These are phyloP conservation scores for Saturnispora galanensis DNA, from an alignment of 805 yeast species.

Conservation along the genomic window DNA sequence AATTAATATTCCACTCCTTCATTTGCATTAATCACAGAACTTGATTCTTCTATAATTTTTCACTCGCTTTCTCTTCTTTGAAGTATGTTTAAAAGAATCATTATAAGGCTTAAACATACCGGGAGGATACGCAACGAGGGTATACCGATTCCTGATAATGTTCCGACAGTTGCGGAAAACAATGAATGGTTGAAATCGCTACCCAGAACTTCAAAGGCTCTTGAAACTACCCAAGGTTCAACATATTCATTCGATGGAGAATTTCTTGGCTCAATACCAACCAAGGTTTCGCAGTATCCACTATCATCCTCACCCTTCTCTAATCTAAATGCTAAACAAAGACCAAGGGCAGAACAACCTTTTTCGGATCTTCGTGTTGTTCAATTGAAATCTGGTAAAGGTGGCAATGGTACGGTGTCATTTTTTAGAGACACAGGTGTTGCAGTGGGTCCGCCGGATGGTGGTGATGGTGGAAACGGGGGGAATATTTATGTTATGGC, in stretches of 20 bases:
- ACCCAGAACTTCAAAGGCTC: background rate
- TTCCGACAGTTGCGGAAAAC: conserved; percentile 27
- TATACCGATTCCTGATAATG: conserved; percentile 26
- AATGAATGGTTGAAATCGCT: conserved; percentile 22
- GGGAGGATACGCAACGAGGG: too few relatives aligned
- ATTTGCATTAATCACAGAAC: too few relatives aligned
- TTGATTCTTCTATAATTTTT: background rate
- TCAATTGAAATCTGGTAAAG: conserved; percentile 63
- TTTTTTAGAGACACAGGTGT: conserved; percentile 81
- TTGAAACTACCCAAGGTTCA: conserved; percentile 16
- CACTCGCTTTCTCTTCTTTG: background rate
- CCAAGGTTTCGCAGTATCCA: conserved; percentile 25
- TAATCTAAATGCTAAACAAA: conserved; percentile 23
- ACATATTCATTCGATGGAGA: conserved; percentile 16
- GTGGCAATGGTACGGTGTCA: conserved; percentile 84
- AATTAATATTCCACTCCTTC: too few relatives aligned
- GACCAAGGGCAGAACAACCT: conserved; percentile 37
- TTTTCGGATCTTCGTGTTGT: conserved; percentile 63
- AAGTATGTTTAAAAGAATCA: background rate
- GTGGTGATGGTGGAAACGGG: conserved; percentile 98
- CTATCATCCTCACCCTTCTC: conserved; percentile 33
- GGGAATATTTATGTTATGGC: conserved; percentile 83
- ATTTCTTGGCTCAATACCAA: conserved; percentile 16
- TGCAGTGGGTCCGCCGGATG: conserved; percentile 90
- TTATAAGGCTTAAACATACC: conserved; percentile 2